Conservation (phyloP, 768 basidiomycete species). For the Guyanaporus albipodus region DNA sequence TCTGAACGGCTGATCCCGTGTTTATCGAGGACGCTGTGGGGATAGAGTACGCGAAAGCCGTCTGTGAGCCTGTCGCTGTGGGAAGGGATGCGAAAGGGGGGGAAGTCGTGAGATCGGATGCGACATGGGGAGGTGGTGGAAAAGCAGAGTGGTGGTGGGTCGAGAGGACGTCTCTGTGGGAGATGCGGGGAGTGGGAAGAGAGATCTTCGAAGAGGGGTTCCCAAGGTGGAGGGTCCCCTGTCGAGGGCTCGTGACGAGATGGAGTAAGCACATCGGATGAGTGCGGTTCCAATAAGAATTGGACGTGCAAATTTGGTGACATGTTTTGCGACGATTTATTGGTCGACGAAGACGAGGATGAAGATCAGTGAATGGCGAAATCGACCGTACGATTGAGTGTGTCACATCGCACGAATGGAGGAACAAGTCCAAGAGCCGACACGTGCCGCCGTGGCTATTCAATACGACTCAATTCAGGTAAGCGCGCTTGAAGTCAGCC, state of each 20-base stretch:
- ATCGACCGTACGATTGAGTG: not conserved
- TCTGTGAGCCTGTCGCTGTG: too few species aligned
- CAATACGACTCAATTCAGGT: too few species aligned
- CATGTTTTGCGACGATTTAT: slow-evolving; percentile 8
- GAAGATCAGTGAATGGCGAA: not conserved
- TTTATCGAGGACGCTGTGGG: slow-evolving; percentile 20
- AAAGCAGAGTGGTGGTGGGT: slow-evolving; percentile 31
- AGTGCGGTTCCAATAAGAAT: slow-evolving; percentile 1
- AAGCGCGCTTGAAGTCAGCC: too few species aligned
- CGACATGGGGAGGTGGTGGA: slow-evolving; percentile 27
- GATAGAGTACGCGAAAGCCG: too few species aligned
- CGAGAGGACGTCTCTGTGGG: slow-evolving; percentile 20
- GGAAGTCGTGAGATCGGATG: slow-evolving; percentile 25
- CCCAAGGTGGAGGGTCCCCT: slow-evolving; percentile 27
- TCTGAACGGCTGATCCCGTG: slow-evolving; percentile 27
- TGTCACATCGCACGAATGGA: slow-evolving; percentile 1
- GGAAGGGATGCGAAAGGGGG: slow-evolving; percentile 24
- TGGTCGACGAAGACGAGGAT: not conserved
- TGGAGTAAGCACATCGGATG: not conserved
- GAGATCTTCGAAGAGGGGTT: slow-evolving; percentile 27
- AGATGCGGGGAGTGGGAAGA: not conserved
- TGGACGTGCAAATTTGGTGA: not conserved
- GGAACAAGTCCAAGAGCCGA: not conserved
- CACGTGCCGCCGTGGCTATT: not conserved
- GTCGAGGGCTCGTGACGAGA: not conserved